Percentiles rank a stretch among this genome's conserved stretches.
Conservation (phyloP, 495 filamentous ascomycete species). For the Talaromyces adpressus region DNA sequence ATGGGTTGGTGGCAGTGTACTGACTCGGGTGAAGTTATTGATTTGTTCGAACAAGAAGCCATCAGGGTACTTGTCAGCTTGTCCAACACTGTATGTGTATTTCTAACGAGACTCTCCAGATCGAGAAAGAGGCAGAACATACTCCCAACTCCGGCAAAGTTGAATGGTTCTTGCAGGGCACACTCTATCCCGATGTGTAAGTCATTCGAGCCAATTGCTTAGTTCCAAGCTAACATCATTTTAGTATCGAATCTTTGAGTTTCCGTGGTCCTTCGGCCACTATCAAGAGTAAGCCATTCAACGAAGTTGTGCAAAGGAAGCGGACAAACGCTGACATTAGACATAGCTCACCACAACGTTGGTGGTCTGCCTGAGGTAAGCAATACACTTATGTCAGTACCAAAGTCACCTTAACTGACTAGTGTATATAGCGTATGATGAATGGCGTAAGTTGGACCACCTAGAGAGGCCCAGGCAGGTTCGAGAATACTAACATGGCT, state of each 20-base stretch:
- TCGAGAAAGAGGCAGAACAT: slow-evolving; percentile 59
- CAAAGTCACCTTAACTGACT: slow-evolving; percentile 10
- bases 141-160: slow-evolving; percentile 59
- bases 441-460: slow-evolving; percentile 15
- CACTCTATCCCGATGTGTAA: slow-evolving; percentile 54
- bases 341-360: slow-evolving; percentile 24
- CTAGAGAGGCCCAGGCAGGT: background rate
- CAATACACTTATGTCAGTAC: slow-evolving; percentile 10
- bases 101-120: slow-evolving; percentile 27
- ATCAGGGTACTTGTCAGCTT: slow-evolving; percentile 19
- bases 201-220: slow-evolving; percentile 9
- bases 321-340: slow-evolving; percentile 11
- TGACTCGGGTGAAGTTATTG: slow-evolving; percentile 51
- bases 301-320: background rate
- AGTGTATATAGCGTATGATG: slow-evolving; percentile 16
- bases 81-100: background rate
- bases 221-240: slow-evolving; percentile 8
- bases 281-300: slow-evolving; percentile 53
- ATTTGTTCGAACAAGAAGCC: slow-evolving; percentile 78
- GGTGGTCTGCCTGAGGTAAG: slow-evolving; percentile 33
- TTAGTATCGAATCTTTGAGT: slow-evolving; percentile 63
- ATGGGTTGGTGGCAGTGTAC: background rate
- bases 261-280: slow-evolving; percentile 78
- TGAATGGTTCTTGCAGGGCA: slow-evolving; percentile 81
- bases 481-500: slow-evolving; percentile 9